Base-by-base conservation (phyloP, 768 basidiomycete species). In the Panaeolus cyanescens region DNA sequence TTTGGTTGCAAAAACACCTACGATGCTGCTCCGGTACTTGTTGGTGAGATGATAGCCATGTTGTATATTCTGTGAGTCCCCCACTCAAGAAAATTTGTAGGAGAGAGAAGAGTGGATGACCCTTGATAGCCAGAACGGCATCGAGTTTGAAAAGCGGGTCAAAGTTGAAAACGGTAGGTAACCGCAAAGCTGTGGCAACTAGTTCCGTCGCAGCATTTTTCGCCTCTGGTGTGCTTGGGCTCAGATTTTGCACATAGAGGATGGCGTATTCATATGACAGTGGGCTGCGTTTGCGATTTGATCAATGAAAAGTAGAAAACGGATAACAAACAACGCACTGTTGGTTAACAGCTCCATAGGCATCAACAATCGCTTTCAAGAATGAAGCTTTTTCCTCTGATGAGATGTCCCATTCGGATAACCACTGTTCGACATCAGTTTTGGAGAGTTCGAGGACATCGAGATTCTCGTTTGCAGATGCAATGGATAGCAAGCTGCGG, bases 121-220 rank as follows among this genome's bases (percentile, higher is more conserved):
- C 83, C 70, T 90, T 89, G 33, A 79, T 74, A 12, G 84, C 81
- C 39, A 90, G 72, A 33, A 93, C 83, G 1, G 87, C 84, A 58
- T 93, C 88, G 37, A 96, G 79, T 62, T 88, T 89, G 80, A 93
- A 88, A 30, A 93, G 75, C 6, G 87, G 72, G 71, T 95, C 92
- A 68, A 95, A 91, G 74, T 96, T 88, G 73, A 95, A 92, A 60
- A 91, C 72, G 13, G 77, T 75, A 2, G 90, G 87, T 34, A 88
- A 77, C 32, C 86, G 83, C 32, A 94, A 79, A 19, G 90, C 88
- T 6, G 83, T 77, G 5, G 85, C 81, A 62, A 93, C 87, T 33
- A 83, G 75, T 32, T 87, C 82, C 25, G 87, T 65, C 8, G 89
- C 88, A 45, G 85, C 88, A 4, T 76, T 54, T 60, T 83, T 76